Base-by-base conservation (phyloP, 2,329 filamentous ascomycete genomes). In the Alternaria infectoria region DNA sequence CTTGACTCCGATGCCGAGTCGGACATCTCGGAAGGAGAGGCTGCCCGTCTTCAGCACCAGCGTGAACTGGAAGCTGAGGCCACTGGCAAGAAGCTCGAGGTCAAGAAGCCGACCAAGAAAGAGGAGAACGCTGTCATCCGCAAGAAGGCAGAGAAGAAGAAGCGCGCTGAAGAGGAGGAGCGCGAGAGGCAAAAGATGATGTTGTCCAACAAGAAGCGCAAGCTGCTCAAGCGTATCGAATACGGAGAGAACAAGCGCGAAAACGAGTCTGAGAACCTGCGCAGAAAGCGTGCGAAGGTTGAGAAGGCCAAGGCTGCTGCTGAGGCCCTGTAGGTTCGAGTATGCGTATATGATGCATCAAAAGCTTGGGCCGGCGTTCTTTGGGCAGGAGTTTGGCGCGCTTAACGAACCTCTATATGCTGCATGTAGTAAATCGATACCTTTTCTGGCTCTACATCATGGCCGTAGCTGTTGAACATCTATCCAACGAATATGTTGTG, bases 131-230 rank as follows among this genome's bases (percentile, higher is more conserved):
- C 88, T 15, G 87, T 85, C 70, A 91, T 73, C 84, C 91, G 90
- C 83, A 90, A 92, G 81, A 81, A 83, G 63, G 87, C 89, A 36
- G 87, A 89, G 64, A 86, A 86, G 78, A 87, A 88, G 74, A 79
- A 82, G 73, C 82, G 82, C 68, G 83, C 87, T 74, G 92, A 96
- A 77, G 90, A 91, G 5, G 96, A 98, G 81, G 94, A 98, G 74
- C 82, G 96, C 62, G 93, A 97, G 81, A 87, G 95, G 67, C 91
- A 93, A 79, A 97, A 97, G 88, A 96, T 96, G 84, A 99, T 99
- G 96, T 90, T 98, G 85, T 92, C 91, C 81, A 92, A 96, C 81
- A 96, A 96, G 88, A 99, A 98, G 89, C 87, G 96, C 75, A 97
- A 97, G 89, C 84, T 97, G 75, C 91, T 95, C 71, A 96, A 98